These are phyloP conservation scores for Perkinsus marinus DNA, from an alignment of 169 alveolate genomes.

Conservation along the genomic window DNA sequence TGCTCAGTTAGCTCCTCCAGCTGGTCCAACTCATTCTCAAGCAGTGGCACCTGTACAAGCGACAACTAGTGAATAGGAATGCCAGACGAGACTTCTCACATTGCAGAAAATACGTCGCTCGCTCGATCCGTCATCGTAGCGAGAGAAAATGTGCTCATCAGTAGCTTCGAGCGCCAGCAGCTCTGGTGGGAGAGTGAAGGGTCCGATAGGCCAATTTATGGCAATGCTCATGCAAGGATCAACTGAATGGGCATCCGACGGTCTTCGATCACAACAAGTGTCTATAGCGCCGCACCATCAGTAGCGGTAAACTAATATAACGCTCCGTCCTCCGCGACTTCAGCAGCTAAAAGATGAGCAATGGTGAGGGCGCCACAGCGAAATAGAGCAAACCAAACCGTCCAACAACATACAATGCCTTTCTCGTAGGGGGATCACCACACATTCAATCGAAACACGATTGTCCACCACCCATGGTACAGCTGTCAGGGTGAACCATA, in stretches of 20 bases:
- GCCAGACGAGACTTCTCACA: neutral
- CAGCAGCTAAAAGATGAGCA: too few relatives aligned
- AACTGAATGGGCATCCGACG: neutral
- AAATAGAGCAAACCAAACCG: too few relatives aligned
- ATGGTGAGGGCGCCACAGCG: too few relatives aligned
- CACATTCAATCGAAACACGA: too few relatives aligned
- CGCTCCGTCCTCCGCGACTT: too few relatives aligned
- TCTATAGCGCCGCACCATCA: too few relatives aligned
- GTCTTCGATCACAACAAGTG: too few relatives aligned
- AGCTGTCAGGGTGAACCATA: too few relatives aligned
- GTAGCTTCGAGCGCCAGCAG: neutral
- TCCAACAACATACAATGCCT: too few relatives aligned
- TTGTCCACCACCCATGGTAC: too few relatives aligned
- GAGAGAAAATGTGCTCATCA: neutral
- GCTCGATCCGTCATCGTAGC: neutral
- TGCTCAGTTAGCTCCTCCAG: neutral
- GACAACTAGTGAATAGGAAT: neutral
- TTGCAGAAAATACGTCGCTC: neutral
- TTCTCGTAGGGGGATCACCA: too few relatives aligned
- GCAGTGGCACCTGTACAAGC: neutral
- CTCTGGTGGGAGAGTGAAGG: neutral
- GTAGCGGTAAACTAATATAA: too few relatives aligned
- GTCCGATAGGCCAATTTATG: neutral
- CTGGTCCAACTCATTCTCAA: neutral
- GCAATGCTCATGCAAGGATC: neutral